Conservation (phyloP, 306 rosid species). For the Medicago lupulina region DNA sequence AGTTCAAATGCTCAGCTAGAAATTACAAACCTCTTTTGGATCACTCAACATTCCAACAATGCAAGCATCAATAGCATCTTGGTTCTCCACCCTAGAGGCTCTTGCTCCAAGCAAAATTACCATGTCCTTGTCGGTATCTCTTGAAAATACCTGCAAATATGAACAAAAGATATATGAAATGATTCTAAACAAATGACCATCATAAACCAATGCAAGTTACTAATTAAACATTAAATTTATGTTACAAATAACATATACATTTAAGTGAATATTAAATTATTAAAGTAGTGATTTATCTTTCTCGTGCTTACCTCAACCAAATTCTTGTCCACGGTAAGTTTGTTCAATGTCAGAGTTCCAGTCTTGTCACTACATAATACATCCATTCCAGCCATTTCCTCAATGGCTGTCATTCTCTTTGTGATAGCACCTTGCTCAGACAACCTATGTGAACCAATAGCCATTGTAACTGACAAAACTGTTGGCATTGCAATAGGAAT, state of each 20-base stretch:
- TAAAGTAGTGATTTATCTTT: not conserved
- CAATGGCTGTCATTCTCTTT: conserved; percentile 97
- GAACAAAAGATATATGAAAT: not conserved
- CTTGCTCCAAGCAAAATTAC: conserved; percentile 76
- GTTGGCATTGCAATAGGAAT: conserved; percentile 98
- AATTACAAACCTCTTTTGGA: conserved; percentile 76
- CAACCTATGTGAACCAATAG: conserved; percentile 86
- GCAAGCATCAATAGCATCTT: conserved; percentile 94
- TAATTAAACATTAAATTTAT: too few species aligned
- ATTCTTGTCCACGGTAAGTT: conserved; percentile 81
- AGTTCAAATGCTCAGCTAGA: not conserved
- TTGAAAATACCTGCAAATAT: conserved; percentile 56
- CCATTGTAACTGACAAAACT: conserved; percentile 95
- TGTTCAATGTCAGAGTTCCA: conserved; percentile 87
- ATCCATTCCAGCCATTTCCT: conserved; percentile 98
- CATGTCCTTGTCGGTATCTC: conserved; percentile 64
- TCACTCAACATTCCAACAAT: conserved; percentile 95
- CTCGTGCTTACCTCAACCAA: conserved; percentile 64
- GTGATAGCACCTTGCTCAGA: conserved; percentile 94
- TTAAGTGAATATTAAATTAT: not conserved
- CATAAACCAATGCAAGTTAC: too few species aligned
- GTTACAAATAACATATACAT: too few species aligned
- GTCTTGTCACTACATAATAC: conserved; percentile 93
- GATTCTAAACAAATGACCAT: not conserved
- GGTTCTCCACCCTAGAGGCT: conserved; percentile 92